These are phyloP conservation scores for Neurospora sp. DNA, from an alignment of 495 filamentous ascomycete species.

Conservation along the genomic window DNA sequence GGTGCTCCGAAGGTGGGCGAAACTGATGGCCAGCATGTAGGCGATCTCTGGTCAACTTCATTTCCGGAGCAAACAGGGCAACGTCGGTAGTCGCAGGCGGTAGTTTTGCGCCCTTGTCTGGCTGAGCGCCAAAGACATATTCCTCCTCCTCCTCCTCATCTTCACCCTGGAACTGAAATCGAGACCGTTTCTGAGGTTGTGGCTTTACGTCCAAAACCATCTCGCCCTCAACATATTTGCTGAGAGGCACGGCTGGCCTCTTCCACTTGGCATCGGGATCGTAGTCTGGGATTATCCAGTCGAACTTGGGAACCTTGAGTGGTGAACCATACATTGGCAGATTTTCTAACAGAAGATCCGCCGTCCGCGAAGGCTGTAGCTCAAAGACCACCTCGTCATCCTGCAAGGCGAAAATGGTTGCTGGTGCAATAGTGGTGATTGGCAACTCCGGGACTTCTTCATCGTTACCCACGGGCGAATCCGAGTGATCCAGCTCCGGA, in stretches of 20 bases:
- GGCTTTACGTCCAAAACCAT: constrained; percentile 57
- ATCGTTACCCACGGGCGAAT: constrained; percentile 37
- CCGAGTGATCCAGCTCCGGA: constrained; percentile 57
- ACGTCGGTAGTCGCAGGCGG: constrained; percentile 68
- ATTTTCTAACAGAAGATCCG: constrained; percentile 77
- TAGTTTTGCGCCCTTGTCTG: constrained; percentile 30
- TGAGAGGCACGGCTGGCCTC: constrained; percentile 69
- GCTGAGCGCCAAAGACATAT: constrained; percentile 34
- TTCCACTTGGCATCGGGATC: constrained; percentile 64
- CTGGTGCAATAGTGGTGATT: constrained; percentile 46
- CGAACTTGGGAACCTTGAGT: constrained; percentile 43
- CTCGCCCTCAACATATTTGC: constrained; percentile 75
- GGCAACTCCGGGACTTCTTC: constrained; percentile 35
- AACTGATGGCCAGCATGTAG: constrained; percentile 90
- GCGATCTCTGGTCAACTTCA: constrained; percentile 79
- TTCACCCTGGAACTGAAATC: constrained; percentile 67
- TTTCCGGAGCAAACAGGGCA: constrained; percentile 81
- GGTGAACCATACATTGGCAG: constrained; percentile 70
- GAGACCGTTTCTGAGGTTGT: constrained; percentile 63
- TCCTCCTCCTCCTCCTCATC: constrained; percentile 50
- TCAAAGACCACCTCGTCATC: constrained; percentile 75
- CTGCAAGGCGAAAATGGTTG: constrained; percentile 72
- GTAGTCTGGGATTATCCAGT: constrained; percentile 44
- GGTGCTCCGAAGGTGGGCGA: constrained; percentile 79
- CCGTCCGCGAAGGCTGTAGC: constrained; percentile 61